Conservation (phyloP, 768 basidiomycete genomes). For the Wakefieldia striispora region DNA sequence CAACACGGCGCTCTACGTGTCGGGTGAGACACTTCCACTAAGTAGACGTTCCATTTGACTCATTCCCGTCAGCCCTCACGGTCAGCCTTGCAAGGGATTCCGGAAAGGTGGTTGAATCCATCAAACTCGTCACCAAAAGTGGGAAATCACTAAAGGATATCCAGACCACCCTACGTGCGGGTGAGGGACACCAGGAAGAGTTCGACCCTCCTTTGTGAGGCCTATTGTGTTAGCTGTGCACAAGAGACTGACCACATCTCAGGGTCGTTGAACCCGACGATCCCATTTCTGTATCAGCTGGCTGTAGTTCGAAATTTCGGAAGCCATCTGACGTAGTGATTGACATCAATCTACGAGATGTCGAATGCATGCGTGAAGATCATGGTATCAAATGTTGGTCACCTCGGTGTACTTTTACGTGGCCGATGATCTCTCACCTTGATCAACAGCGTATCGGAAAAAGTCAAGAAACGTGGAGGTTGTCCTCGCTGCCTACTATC, state of each 20-base stretch:
- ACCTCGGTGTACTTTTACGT: not conserved
- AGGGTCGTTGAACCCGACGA: conserved; percentile 4
- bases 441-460: conserved; percentile 13
- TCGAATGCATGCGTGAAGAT: no score
- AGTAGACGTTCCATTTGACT: not conserved
- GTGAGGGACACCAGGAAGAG: no score
- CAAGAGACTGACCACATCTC: not conserved
- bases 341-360: conserved; percentile 2
- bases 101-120: conserved; percentile 1
- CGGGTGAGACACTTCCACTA: not conserved
- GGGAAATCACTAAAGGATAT: not conserved
- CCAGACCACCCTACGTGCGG: not conserved
- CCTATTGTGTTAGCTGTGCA: not conserved
- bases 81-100: conserved; percentile 8
- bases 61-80: not conserved
- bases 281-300: not conserved
- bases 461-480: conserved; percentile 7
- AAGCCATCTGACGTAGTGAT: not conserved
- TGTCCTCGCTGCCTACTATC: conserved; percentile 1
- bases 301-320: not conserved
- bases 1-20: no score
- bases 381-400: conserved; percentile 5
- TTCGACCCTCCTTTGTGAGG: conserved; percentile 8
- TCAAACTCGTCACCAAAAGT: conserved; percentile 1
- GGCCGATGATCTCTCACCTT: not conserved